Evolutionary conservation across 2,329 filamentous ascomycete genomes (phyloP), one percentile per base, ranked within the genome.

Genomic region (Dendrostoma leiphaemia): DNA sequence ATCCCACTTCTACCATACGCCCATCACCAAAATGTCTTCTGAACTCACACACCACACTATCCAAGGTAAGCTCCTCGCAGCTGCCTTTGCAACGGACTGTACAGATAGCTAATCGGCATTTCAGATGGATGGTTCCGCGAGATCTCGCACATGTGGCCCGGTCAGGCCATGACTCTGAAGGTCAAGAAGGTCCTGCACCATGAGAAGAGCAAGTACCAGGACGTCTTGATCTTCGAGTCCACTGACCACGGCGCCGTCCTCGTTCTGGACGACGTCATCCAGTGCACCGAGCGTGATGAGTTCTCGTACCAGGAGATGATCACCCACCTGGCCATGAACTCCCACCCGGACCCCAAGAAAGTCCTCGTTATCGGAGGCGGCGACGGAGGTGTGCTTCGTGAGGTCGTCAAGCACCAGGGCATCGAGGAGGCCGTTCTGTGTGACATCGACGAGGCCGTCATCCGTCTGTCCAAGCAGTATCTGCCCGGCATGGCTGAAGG

Each of bases 301-400:
- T 99, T 97, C 82, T 91, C 92, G 66, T 96, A 96, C 85, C 94
- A 99, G 82, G 94, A 99, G 84, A 99, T 99, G 94, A 99, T 99
- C 76, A 92, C 93, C 65, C 91, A 99, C 78, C 83, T 99, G 64
- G 94, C 91, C 76, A 91, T 99, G 88, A 94, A 96, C 84, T 91
- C 93, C 51, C 94, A 99, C 84, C 94, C 94, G 64, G 86, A 96
- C 81, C 94, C 94, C 70, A 94, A 97, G 85, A 95, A 92, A 77
- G 94, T 99, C 51, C 86, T 99, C 55, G 94, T 99, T 73, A 97
- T 99, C 68, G 94, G 94, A 62, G 94, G 94, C 67, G 94, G 94
- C 71, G 94, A 99, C 71, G 94, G 94, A 58, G 94, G 94, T 76
- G 94, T 99, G 60, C 86, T 99, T 66, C 91, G 94, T 66, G 94